Evolutionary conservation across 306 rosid species (phyloP), one percentile per base, ranked within the genome.

Genomic region (Pachyrhizus erosus): DNA sequence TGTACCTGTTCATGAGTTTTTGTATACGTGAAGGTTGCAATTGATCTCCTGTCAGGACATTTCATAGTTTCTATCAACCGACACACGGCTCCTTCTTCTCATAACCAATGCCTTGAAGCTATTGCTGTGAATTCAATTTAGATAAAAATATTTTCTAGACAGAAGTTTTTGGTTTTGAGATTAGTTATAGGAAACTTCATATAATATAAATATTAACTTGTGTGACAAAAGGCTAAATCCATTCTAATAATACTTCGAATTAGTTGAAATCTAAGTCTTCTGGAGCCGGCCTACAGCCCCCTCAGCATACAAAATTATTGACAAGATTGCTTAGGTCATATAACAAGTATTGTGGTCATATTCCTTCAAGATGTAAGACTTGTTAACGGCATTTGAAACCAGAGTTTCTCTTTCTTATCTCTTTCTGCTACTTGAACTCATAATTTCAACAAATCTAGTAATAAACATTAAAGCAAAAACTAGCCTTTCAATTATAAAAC

Each of bases 1-100:
- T 33, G 54, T 15, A n/a, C 42, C 7, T 60, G 5, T 45, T 46
- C 33, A 54, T 87, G 66, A 75, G 70, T 40, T 77, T 74, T 77
- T 70, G 64, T 42, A 70, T 65, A 20, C 21, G 42, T 77, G 76
- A 79, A 94, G 98, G 98, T 92, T 82, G 90, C 95, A 83, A 94
- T 89, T 86, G 98, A 94, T 87, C 97, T 94, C 78, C 69, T 92
- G 83, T 97, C 92, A 87, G 98, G 97, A 73, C 97, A 94, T 86
- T 94, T 87, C 85, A 94, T 94, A 52, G 95, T 86, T 84, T 91
- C 94, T 0, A 89, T 88, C 37, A 72, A 89, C 70, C 87, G 89
- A 85, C 95, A 94, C 82, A 79, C 76, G 78, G 64, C 92, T 33
- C 24, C 94, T 54, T n/a, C n/a, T n/a, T 81, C 93, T 46, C 91